Evolutionary conservation across 495 filamentous ascomycete species (phyloP), one percentile per base, ranked within the genome.

Genomic region (Penicillium odoratum): DNA sequence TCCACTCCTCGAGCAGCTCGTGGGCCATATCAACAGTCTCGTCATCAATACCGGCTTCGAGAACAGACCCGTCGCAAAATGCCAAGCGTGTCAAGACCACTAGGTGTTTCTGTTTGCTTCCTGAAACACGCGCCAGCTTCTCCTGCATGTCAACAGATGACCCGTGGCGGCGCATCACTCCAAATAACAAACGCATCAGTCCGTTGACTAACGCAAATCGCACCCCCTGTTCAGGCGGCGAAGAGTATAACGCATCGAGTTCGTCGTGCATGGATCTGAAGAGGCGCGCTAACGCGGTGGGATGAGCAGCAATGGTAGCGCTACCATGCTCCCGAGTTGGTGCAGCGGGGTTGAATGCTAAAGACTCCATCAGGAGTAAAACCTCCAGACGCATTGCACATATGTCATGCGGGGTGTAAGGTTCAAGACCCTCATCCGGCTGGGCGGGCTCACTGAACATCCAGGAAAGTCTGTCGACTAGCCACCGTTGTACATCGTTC

Each of bases 11-110:
- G 46, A 91, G 65, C 58, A 91, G 74, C 59, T 74, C 70, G 62
- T 86, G 83, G 51, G 88, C 88, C 69, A 78, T 81, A 52, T 89
- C 85, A 18, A 85, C 78, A 11, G 84, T 83, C 48, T 86, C 85
- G 50, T 88, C 83, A 21, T 86, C 82, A 51, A 91, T 86, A 3
- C 85, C 86, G 21, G 72, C 72, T 67, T 91, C 88, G 13, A 89
- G 67, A 45, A 85, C 74, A 6, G 78, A 60, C 4, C 81, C 81
- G 56, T 89, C 85, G 47, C 80, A 84, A 55, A 91, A 90, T 1
- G 88, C 88, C 31, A 91, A 64, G 10, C 88, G 73, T 9, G 86
- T 87, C 56, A 91, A 71, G 11, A 81, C 78, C 8, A 89, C 82
- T 1, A 88, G 70, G 56, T 86, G 83, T 57, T 89, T 89, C 59